phyloP scores from a whole-genome alignment of 2,329 filamentous ascomycete genomes.

The Fusarium veterinarium region DNA sequence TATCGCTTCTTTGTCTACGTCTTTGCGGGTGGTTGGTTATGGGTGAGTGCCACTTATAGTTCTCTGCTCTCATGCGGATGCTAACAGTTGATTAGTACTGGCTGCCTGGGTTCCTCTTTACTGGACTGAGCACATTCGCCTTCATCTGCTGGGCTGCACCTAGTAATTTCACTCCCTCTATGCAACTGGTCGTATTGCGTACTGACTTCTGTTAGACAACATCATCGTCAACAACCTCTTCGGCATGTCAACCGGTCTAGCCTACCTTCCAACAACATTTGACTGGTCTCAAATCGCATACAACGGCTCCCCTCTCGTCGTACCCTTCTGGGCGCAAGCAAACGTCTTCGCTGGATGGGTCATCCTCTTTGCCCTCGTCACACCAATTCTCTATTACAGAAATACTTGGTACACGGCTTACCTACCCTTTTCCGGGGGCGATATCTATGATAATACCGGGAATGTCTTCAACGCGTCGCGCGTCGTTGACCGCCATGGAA shows the following conservation, averaged over 20 bases:
- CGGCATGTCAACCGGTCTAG: neutral
- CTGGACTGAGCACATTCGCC: neutral
- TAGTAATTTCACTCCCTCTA: neutral
- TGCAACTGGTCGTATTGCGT: accelerated
- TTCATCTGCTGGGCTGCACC: constrained; percentile 5
- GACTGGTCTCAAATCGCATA: constrained; percentile 10
- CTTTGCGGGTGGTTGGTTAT: neutral
- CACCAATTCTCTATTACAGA: neutral
- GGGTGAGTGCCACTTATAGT: neutral
- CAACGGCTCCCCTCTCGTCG: neutral
- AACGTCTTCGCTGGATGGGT: constrained; percentile 1
- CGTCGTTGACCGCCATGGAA: neutral
- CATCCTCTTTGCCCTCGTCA: neutral
- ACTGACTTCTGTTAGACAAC: neutral
- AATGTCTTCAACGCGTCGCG: neutral
- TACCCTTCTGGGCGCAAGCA: neutral
- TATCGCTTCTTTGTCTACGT: neutral
- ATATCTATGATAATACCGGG: neutral
- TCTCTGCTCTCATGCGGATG: accelerated
- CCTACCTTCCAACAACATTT: too few relatives aligned
- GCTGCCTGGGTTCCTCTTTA: neutral
- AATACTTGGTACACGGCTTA: constrained; percentile 1
- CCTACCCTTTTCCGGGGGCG: neutral
- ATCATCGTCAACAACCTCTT: neutral
- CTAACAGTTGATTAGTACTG: neutral